phyloP scores from a whole-genome alignment of 805 yeast species.

The Wickerhamiella bombiphila region DNA sequence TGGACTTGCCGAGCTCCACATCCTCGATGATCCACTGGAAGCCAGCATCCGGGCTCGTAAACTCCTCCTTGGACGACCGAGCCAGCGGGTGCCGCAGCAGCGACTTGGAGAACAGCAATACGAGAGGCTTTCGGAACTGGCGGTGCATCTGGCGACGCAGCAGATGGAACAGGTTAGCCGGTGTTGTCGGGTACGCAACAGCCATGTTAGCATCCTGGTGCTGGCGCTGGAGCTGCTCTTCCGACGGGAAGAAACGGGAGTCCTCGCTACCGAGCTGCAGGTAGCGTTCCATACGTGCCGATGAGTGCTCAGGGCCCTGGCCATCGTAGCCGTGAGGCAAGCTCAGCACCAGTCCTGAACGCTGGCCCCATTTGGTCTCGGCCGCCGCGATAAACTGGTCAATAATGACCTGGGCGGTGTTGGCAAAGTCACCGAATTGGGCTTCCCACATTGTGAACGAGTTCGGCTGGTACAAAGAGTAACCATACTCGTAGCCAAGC shows the following conservation, averaged over 20 bases:
- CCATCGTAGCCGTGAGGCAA: conserved; percentile 99
- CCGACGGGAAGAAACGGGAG: conserved; percentile 82
- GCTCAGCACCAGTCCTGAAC: conserved; percentile 89
- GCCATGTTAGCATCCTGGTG: conserved; percentile 98
- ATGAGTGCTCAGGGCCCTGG: conserved; percentile 99
- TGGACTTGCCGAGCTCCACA: conserved; percentile 63
- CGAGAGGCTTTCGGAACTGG: conserved; percentile 81
- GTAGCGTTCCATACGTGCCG: conserved; percentile 94
- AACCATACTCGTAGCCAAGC: conserved; percentile 98
- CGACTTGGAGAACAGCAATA: conserved; percentile 79
- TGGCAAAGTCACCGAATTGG: conserved; percentile 99
- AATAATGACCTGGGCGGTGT: conserved; percentile 94
- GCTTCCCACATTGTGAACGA: conserved; percentile 98
- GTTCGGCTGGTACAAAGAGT: conserved; percentile 93
- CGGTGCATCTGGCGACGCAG: conserved; percentile 98
- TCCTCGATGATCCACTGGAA: conserved; percentile 97
- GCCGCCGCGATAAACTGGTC: conserved; percentile 96
- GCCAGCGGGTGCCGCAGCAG: conserved; percentile 97
- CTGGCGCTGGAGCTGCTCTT: conserved; percentile 82
- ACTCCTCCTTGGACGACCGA: conserved; percentile 66
- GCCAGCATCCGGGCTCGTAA: conserved; percentile 71
- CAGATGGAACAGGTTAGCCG: conserved; percentile 90
- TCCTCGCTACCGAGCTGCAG: conserved; percentile 93
- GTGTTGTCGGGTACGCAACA: conserved; percentile 95
- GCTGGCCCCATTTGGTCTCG: conserved; percentile 97